Conservation (phyloP, 345 rosid species). For the Viola odorata region DNA sequence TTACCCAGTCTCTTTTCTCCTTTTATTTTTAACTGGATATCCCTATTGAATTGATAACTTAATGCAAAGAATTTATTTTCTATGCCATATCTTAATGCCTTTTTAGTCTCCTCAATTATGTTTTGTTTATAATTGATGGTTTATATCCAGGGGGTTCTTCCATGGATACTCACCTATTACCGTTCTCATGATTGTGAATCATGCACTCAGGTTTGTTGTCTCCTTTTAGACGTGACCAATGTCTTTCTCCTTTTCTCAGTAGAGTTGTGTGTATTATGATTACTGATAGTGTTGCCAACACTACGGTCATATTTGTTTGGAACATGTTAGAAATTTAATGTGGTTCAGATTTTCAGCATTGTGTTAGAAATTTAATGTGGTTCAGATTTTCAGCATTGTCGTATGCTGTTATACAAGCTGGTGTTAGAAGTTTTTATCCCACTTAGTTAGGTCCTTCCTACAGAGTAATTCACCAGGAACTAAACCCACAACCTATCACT, state of each 20-base stretch:
- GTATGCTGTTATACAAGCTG: not conserved
- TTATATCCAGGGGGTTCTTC: constrained; percentile 77
- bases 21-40: not conserved
- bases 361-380: not conserved
- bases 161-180: constrained; percentile 88
- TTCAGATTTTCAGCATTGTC: no score
- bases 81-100: not conserved
- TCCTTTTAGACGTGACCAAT: constrained; percentile 14
- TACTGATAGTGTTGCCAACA: no score
- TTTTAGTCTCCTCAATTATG: not conserved
- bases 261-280: constrained; percentile 10
- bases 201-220: constrained; percentile 76
- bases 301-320: no score
- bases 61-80: not conserved
- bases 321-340: no score
- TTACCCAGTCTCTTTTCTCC: not conserved
- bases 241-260: not conserved
- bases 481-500: not conserved
- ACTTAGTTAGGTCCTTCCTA: not conserved
- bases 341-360: no score
- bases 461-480: not conserved
- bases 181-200: constrained; percentile 87
- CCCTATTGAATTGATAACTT: no score
- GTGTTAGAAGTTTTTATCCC: not conserved
- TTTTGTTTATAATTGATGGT: constrained; percentile 6